Percentiles rank a stretch among this genome's conserved stretches.
phyloP scores from a whole-genome alignment of 352 stramenopile species.

The Plasmopara halstedii region DNA sequence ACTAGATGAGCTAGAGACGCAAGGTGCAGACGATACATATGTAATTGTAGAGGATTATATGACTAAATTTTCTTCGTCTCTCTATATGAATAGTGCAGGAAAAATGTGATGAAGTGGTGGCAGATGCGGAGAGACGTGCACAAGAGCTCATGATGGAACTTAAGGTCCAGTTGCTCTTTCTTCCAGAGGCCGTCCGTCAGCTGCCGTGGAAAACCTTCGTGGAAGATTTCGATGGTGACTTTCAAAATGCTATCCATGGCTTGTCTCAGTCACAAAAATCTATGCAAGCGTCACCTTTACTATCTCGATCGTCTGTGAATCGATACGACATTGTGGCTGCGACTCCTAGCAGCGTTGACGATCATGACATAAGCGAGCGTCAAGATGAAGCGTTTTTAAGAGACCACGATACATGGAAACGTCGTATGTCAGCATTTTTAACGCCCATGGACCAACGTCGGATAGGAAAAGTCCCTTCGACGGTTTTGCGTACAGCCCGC shows the following conservation, averaged over 20 bases:
- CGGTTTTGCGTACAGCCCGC: slow-evolving; percentile 51
- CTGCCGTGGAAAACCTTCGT: slow-evolving; percentile 80
- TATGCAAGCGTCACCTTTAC: slow-evolving; percentile 8
- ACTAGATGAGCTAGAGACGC: slow-evolving; percentile 52
- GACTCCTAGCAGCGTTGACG: slow-evolving; percentile 26
- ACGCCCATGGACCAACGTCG: slow-evolving; percentile 30
- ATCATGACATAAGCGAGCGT: slow-evolving; percentile 12
- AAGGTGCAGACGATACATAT: slow-evolving; percentile 24
- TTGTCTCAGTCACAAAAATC: slow-evolving; percentile 26
- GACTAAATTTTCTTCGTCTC: slow-evolving; percentile 3
- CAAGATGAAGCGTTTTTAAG: slow-evolving; percentile 6
- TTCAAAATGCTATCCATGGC: slow-evolving; percentile 67
- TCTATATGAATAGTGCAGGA: slow-evolving; percentile 40
- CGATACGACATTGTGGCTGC: slow-evolving; percentile 32
- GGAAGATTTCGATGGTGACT: slow-evolving; percentile 64
- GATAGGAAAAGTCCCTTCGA: slow-evolving; percentile 13
- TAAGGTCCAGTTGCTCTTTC: slow-evolving; percentile 69
- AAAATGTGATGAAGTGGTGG: slow-evolving; percentile 45
- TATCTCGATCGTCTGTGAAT: slow-evolving; percentile 8
- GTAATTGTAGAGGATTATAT: background rate
- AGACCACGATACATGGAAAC: slow-evolving; percentile 6
- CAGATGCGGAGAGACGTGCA: slow-evolving; percentile 43
- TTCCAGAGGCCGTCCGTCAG: slow-evolving; percentile 59
- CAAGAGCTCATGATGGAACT: slow-evolving; percentile 67
- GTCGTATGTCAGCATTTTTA: slow-evolving; percentile 27